Evolutionary conservation across 805 yeast species (phyloP).

Genomic region (Lipomyces orientalis): DNA sequence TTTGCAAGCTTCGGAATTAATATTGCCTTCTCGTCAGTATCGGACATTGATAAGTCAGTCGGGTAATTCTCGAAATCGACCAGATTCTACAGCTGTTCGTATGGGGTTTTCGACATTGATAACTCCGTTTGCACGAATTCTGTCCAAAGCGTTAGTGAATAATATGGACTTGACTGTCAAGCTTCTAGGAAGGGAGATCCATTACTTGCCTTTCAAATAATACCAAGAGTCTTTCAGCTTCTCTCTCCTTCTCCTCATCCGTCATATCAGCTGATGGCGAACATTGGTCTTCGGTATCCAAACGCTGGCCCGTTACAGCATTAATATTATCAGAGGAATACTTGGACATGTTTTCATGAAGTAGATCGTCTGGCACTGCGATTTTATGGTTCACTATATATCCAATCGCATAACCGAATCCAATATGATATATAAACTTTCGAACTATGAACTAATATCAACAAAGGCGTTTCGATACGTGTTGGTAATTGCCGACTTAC

Average conservation of each 20-base stretch:
- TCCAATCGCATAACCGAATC: slow-evolving; percentile 43
- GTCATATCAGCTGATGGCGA: slow-evolving; percentile 44
- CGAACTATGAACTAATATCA: slow-evolving; percentile 19
- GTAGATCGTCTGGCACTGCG: slow-evolving; percentile 30
- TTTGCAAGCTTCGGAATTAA: not conserved
- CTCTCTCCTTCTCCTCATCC: slow-evolving; percentile 52
- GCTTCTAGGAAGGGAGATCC: not conserved
- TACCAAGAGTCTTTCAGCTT: slow-evolving; percentile 53
- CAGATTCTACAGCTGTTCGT: slow-evolving; percentile 43
- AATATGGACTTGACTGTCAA: not conserved
- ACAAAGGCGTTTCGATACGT: not conserved
- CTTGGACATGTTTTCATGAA: not conserved
- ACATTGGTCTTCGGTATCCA: slow-evolving; percentile 17
- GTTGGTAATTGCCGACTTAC: slow-evolving; percentile 11
- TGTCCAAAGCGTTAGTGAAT: not conserved
- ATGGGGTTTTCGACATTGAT: slow-evolving; percentile 52
- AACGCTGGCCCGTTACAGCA: slow-evolving; percentile 43
- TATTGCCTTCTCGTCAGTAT: not conserved
- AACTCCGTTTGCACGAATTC: slow-evolving; percentile 43
- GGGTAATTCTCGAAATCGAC: slow-evolving; percentile 18
- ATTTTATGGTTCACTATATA: slow-evolving; percentile 38
- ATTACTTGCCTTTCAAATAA: slow-evolving; percentile 47
- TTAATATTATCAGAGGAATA: slow-evolving; percentile 22
- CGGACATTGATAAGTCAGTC: slow-evolving; percentile 2
- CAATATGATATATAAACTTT: slow-evolving; percentile 40